These are phyloP conservation scores for Epichloe brachyelytri DNA, from an alignment of 2,329 filamentous ascomycete species.

Conservation along the genomic window DNA sequence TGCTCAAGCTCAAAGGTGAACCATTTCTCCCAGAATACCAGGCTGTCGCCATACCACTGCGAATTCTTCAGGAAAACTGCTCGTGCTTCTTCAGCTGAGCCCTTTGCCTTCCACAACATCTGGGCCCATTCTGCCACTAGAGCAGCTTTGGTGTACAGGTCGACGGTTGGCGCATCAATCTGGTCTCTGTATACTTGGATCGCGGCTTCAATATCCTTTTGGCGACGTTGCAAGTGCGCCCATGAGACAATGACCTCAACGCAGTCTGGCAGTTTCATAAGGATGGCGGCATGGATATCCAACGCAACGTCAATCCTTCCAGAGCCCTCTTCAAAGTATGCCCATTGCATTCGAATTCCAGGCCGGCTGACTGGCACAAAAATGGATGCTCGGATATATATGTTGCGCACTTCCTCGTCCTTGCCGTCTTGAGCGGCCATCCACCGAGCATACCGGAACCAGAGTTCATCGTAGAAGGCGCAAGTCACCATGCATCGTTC, in stretches of 20 bases:
- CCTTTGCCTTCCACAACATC: constrained; percentile 78
- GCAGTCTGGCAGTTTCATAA: constrained; percentile 64
- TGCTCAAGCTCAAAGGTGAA: constrained; percentile 82
- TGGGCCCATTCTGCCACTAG: constrained; percentile 81
- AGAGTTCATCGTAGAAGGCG: constrained; percentile 94
- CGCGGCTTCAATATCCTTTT: constrained; percentile 71
- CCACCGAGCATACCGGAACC: constrained; percentile 94
- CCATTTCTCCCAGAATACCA: constrained; percentile 81
- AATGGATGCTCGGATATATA: constrained; percentile 80
- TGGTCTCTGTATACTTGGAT: constrained; percentile 73
- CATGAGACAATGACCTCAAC: constrained; percentile 80
- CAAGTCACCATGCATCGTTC: constrained; percentile 88
- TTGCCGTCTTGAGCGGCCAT: constrained; percentile 72
- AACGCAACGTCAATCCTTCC: constrained; percentile 65
- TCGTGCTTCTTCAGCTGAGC: constrained; percentile 66
- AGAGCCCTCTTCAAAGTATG: constrained; percentile 83
- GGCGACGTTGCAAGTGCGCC: constrained; percentile 75
- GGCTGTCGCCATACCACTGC: constrained; percentile 73
- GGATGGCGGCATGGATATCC: constrained; percentile 72
- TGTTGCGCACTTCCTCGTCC: constrained; percentile 80
- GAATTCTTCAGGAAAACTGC: constrained; percentile 72
- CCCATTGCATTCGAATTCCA: constrained; percentile 76
- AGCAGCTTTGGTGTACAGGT: constrained; percentile 71
- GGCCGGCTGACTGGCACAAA: constrained; percentile 81
- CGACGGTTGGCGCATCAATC: constrained; percentile 58